A percentile compares a stretch with the other conserved stretches of the same genome.
These are phyloP conservation scores for Solanum sejunctum DNA, from an alignment of 257 asterid species.

Conservation along the genomic window DNA sequence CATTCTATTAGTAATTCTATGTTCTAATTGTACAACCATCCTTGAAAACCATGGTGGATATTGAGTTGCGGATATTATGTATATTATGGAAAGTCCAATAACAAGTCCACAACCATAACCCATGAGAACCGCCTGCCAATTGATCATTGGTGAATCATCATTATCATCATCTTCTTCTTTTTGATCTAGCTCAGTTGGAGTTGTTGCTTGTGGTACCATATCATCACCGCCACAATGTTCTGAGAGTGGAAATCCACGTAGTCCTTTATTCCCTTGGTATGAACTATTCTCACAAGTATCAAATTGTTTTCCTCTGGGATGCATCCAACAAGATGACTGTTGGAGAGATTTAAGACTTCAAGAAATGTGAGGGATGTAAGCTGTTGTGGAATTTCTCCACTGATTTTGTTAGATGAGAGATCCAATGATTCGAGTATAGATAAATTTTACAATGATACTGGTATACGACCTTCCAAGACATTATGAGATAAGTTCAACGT, in stretches of 20 bases:
- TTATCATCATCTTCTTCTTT: not conserved
- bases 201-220: not conserved
- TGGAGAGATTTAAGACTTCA: not conserved
- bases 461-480: not conserved
- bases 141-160: not conserved
- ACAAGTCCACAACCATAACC: too few relatives aligned
- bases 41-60: not conserved
- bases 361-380: not conserved
- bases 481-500: not conserved
- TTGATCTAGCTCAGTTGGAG: too few relatives aligned
- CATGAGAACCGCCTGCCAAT: not conserved
- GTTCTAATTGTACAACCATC: not conserved
- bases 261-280: not conserved
- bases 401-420: not conserved
- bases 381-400: rapidly evolving
- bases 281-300: not conserved
- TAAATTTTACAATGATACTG: not conserved
- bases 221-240: not conserved
- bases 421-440: not conserved
- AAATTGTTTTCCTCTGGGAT: not conserved
- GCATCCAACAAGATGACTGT: not conserved
- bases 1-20: not conserved
- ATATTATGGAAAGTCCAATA: not conserved
- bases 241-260: not conserved
- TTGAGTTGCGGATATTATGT: not conserved